Base-by-base conservation (phyloP, 305 asterid species). In the Plantago lanceolata region DNA sequence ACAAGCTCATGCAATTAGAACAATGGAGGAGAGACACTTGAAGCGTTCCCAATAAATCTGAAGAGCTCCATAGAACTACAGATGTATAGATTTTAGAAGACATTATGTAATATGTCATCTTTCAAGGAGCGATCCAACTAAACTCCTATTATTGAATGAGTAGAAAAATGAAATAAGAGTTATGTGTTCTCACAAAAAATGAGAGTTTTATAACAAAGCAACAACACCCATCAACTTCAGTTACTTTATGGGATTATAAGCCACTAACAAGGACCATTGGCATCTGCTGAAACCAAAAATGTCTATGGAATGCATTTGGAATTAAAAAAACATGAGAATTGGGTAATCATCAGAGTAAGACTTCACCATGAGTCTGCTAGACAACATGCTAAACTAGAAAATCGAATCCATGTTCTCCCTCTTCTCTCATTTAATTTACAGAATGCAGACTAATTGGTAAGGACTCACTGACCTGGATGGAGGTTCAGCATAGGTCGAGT, bases 401-500 rank as follows among this genome's bases (percentile, higher is more conserved):
- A 5, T 33, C 9, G 7, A 29, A 55, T 63, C 51, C 55, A 67
- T 13, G 20, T 54, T 62, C 21, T 59, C 24, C 45, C 2, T 62
- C 11, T 33, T 69, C 58, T 16, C 28, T 33, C 58, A 12, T 11
- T 51, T 28, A 24, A 65, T 55, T 45, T 61, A 59, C 66, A 76
- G 16, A 31, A 57, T 29, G 47, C 50, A 62, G 62, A 59, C 49
- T 61, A 60, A 58, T 31, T 33, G 18, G 43, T 64, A 59, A 19
- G 26, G 56, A 58, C 71, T 48, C 31, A 79, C 91, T 75, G 69
- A 90, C 99, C 90, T 85, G 59, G 96, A 93, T 21, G 99, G 97
- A 63, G 95, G 97, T 68, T 87, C 96, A 65, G 99, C 99, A 75
- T 77, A 93, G 21, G 97, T 93, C 9, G 99, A 90, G 81, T 93